These are phyloP conservation scores for Aspergillus oerlinghausenensis DNA, from an alignment of 2,329 filamentous ascomycete species.

Conservation along the genomic window DNA sequence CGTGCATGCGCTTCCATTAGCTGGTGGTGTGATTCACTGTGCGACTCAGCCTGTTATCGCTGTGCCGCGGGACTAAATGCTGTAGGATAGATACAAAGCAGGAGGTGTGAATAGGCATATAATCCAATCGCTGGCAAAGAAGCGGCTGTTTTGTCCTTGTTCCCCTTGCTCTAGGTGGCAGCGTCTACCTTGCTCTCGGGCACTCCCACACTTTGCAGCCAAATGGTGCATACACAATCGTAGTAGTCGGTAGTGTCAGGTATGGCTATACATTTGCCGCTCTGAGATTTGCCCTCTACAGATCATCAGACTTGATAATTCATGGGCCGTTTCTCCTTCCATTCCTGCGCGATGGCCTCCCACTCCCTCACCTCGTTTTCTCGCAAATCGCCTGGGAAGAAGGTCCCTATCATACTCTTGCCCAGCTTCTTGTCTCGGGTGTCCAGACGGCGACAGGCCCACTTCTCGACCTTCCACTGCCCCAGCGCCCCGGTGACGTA, in stretches of 20 bases:
- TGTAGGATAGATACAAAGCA: not conserved
- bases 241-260: too few species aligned
- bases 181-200: too few species aligned
- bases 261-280: too few species aligned
- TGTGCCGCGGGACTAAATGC: not conserved
- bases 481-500: constrained; percentile 32
- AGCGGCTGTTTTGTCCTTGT: too few species aligned
- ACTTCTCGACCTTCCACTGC: constrained; percentile 46
- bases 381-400: constrained; percentile 25
- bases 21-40: constrained; percentile 27
- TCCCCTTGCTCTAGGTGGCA: too few species aligned
- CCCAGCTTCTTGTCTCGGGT: constrained; percentile 24
- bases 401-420: constrained; percentile 25
- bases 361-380: constrained; percentile 9
- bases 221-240: too few species aligned
- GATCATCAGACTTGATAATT: not conserved
- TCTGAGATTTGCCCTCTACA: too few species aligned
- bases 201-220: too few species aligned
- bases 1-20: constrained; percentile 20
- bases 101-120: too few species aligned
- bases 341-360: constrained; percentile 1
- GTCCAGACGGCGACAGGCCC: constrained; percentile 31
- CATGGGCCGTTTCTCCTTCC: not conserved
- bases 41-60: constrained; percentile 21
- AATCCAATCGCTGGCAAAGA: too few species aligned